These are phyloP conservation scores for Alternaria angustiovoidea DNA, from an alignment of 2,329 filamentous ascomycete genomes.

Conservation along the genomic window DNA sequence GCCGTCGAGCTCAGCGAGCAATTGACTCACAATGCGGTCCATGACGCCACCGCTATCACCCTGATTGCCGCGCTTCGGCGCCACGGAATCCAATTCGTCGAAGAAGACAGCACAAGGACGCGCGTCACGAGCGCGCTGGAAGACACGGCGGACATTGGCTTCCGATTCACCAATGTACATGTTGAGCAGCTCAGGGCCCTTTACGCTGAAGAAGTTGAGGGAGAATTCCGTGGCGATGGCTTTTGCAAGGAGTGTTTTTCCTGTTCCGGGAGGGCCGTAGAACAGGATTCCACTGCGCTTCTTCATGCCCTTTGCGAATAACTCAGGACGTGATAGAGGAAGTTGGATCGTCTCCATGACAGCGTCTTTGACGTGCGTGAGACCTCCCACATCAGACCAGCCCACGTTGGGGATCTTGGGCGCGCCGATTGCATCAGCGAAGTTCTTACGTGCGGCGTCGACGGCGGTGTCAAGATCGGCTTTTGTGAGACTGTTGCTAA, in stretches of 20 bases:
- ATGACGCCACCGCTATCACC: slow-evolving; percentile 97
- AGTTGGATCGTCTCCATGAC: slow-evolving; percentile 96
- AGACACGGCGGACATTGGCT: slow-evolving; percentile 88
- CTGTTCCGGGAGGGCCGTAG: slow-evolving; percentile 89
- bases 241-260: slow-evolving; percentile 91
- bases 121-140: slow-evolving; percentile 85
- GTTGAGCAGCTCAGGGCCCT: slow-evolving; percentile 88
- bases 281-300: slow-evolving; percentile 94
- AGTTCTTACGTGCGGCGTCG: slow-evolving; percentile 95
- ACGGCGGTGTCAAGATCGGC: slow-evolving; percentile 91
- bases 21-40: slow-evolving; percentile 95
- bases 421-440: slow-evolving; percentile 94
- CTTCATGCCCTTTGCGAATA: slow-evolving; percentile 98
- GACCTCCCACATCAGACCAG: slow-evolving; percentile 94
- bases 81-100: slow-evolving; percentile 90
- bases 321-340: slow-evolving; percentile 86
- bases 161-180: slow-evolving; percentile 98
- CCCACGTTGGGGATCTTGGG: slow-evolving; percentile 97
- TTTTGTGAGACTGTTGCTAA: slow-evolving; percentile 79
- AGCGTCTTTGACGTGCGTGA: slow-evolving; percentile 95
- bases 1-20: slow-evolving; percentile 93
- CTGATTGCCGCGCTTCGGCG: slow-evolving; percentile 95
- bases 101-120: slow-evolving; percentile 92
- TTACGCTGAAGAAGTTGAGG: slow-evolving; percentile 93
- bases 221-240: slow-evolving; percentile 94